Evolutionary conservation across 805 yeast species (phyloP).

Genomic region (Metschnikowia drakensbergensis): DNA sequence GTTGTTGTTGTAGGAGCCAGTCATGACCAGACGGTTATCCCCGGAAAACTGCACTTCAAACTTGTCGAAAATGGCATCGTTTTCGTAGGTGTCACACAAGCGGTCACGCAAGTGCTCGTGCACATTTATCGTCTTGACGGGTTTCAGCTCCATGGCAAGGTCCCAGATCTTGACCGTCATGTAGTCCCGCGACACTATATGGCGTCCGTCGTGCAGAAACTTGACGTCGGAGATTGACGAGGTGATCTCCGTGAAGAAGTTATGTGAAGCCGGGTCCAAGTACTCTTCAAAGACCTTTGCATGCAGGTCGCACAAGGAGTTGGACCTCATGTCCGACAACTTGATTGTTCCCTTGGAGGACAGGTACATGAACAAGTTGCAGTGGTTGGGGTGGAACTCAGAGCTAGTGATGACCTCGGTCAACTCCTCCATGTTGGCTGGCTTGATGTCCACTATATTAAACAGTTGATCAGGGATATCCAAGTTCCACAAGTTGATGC

Average conservation of each 20-base stretch:
- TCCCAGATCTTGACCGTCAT: slow-evolving; percentile 98
- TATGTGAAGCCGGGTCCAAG: slow-evolving; percentile 86
- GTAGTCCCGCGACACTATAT: slow-evolving; percentile 95
- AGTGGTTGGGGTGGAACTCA: slow-evolving; percentile 89
- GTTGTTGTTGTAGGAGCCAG: slow-evolving; percentile 95
- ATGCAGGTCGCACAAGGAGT: slow-evolving; percentile 89
- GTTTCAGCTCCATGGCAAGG: slow-evolving; percentile 92
- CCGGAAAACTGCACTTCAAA: slow-evolving; percentile 96
- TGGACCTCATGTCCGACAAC: slow-evolving; percentile 93
- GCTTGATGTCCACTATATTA: slow-evolving; percentile 96
- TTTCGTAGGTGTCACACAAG: slow-evolving; percentile 95
- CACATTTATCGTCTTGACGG: slow-evolving; percentile 88
- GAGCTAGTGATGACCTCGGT: slow-evolving; percentile 97
- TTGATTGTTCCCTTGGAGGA: slow-evolving; percentile 94
- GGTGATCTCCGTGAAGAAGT: slow-evolving; percentile 96
- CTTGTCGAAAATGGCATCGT: slow-evolving; percentile 97
- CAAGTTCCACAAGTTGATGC: slow-evolving; percentile 94
- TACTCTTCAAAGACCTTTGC: slow-evolving; percentile 88
- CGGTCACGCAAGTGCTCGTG: slow-evolving; percentile 93
- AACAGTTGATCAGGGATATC: slow-evolving; percentile 92
- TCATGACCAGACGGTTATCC: slow-evolving; percentile 87
- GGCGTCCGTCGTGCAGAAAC: slow-evolving; percentile 87
- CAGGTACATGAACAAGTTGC: slow-evolving; percentile 93
- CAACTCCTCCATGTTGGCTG: slow-evolving; percentile 97
- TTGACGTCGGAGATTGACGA: slow-evolving; percentile 90